Conservation (phyloP, 2,329 filamentous ascomycete genomes). For the Pleochaeta shiraiana region DNA sequence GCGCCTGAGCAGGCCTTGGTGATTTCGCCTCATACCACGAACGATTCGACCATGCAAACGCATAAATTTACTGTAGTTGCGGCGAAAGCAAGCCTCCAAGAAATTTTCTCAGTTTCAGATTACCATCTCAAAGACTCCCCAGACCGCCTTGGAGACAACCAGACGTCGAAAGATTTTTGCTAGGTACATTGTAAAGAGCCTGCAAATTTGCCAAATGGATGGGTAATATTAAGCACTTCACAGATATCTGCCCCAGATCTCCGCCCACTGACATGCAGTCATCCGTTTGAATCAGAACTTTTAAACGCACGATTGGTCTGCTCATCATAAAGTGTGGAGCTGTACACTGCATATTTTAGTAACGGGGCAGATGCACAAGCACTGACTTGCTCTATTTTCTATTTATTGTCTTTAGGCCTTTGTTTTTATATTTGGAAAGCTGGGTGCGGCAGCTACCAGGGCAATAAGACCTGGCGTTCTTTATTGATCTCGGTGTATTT, state of each 20-base stretch:
- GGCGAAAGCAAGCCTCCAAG: background rate
- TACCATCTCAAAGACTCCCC: too few species aligned
- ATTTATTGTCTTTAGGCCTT: background rate
- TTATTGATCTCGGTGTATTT: background rate
- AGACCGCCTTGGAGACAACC: too few species aligned
- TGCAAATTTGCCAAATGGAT: background rate
- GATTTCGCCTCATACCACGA: background rate
- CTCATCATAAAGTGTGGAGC: background rate
- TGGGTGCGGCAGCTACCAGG: background rate
- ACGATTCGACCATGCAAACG: background rate
- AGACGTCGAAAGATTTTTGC: too few species aligned
- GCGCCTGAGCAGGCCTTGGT: background rate
- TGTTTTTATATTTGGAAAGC: background rate
- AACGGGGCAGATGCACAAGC: background rate
- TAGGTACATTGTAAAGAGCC: background rate
- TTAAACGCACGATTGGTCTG: background rate
- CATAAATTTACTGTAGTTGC: background rate
- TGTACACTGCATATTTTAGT: background rate
- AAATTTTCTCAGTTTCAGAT: background rate
- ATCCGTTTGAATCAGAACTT: background rate
- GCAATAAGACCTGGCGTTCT: background rate
- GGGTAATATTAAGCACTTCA: background rate
- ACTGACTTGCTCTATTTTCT: background rate
- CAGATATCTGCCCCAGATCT: background rate
- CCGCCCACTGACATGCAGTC: background rate